A percentile compares a stretch with the other conserved stretches of the same genome.
phyloP scores from a whole-genome alignment of 2,329 filamentous ascomycete genomes.

The Exophiala xenobiotica region DNA sequence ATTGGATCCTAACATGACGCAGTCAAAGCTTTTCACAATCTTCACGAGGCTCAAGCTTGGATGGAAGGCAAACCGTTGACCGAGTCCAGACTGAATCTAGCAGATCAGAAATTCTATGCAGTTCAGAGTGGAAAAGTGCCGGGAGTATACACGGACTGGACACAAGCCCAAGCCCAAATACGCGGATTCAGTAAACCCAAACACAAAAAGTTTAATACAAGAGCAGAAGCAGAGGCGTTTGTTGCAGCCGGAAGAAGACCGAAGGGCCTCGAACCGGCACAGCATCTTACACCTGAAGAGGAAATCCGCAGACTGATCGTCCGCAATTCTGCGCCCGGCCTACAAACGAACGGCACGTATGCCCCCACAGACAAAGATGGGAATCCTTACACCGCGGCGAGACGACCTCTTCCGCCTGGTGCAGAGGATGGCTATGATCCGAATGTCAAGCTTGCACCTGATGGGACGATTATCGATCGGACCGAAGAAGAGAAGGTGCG shows the following conservation, averaged over 20 bases:
- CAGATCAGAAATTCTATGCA: slow-evolving; percentile 55
- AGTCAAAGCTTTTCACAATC: slow-evolving; percentile 78
- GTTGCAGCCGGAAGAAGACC: slow-evolving; percentile 51
- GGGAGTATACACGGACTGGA: slow-evolving; percentile 67
- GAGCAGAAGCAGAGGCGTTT: slow-evolving; percentile 74
- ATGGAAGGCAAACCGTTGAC: slow-evolving; percentile 59
- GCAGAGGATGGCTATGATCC: slow-evolving; percentile 63
- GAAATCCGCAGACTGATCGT: slow-evolving; percentile 29
- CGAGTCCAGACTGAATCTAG: slow-evolving; percentile 37
- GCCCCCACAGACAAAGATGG: slow-evolving; percentile 44
- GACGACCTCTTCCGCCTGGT: slow-evolving; percentile 55
- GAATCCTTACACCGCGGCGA: slow-evolving; percentile 51
- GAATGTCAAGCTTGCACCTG: slow-evolving; percentile 55
- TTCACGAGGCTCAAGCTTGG: slow-evolving; percentile 76
- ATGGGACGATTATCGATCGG: slow-evolving; percentile 57
- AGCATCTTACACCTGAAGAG: slow-evolving; percentile 25
- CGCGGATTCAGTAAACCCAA: slow-evolving; percentile 67
- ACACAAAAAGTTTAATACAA: slow-evolving; percentile 67
- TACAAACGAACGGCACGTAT: slow-evolving; percentile 40
- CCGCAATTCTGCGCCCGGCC: slow-evolving; percentile 36
- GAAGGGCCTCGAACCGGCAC: slow-evolving; percentile 9
- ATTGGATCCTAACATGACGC: slow-evolving; percentile 10
- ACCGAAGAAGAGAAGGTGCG: slow-evolving; percentile 49
- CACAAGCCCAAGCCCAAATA: slow-evolving; percentile 70
- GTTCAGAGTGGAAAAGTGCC: slow-evolving; percentile 59